Conservation (phyloP, 495 filamentous ascomycete genomes). For the Podospora pseudoanserina region DNA sequence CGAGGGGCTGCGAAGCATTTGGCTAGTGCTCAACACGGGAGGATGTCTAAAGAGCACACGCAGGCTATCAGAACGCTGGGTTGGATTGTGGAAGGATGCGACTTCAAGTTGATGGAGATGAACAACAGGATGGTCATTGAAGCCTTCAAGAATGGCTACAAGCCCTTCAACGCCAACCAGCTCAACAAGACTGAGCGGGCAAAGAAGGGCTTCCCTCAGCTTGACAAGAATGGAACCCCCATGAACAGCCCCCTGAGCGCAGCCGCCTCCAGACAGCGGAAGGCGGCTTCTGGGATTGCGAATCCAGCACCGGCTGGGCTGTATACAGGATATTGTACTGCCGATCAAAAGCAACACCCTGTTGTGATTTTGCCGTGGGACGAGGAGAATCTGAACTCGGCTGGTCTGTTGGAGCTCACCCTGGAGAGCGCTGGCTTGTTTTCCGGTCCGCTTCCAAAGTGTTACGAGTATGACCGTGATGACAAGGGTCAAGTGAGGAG, state of each 20-base stretch:
- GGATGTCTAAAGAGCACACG: slow-evolving; percentile 31
- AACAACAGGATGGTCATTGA: slow-evolving; percentile 37
- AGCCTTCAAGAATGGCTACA: slow-evolving; percentile 33
- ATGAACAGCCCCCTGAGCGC: neutral
- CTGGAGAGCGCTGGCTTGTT: slow-evolving; percentile 36
- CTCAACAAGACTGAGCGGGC: slow-evolving; percentile 22
- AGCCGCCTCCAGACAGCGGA: slow-evolving; percentile 6
- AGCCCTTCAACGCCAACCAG: slow-evolving; percentile 28
- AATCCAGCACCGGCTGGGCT: slow-evolving; percentile 26
- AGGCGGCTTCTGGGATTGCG: slow-evolving; percentile 12
- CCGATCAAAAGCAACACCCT: slow-evolving; percentile 30
- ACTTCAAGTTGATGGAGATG: slow-evolving; percentile 16
- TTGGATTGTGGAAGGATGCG: slow-evolving; percentile 36
- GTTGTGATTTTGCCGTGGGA: slow-evolving; percentile 42
- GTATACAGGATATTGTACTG: slow-evolving; percentile 36
- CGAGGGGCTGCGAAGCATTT: slow-evolving; percentile 45
- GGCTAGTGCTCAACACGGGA: slow-evolving; percentile 33
- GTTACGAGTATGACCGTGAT: slow-evolving; percentile 31
- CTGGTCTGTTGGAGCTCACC: slow-evolving; percentile 30
- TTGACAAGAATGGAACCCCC: slow-evolving; percentile 7
- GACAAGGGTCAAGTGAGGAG: slow-evolving; percentile 7
- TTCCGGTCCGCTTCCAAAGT: slow-evolving; percentile 31
- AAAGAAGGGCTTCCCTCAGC: slow-evolving; percentile 15
- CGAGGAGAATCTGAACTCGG: slow-evolving; percentile 24
- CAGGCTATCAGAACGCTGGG: slow-evolving; percentile 36